Evolutionary conservation across 2,329 filamentous ascomycete species (phyloP).

Genomic region (Leptosphaerulina australis): DNA sequence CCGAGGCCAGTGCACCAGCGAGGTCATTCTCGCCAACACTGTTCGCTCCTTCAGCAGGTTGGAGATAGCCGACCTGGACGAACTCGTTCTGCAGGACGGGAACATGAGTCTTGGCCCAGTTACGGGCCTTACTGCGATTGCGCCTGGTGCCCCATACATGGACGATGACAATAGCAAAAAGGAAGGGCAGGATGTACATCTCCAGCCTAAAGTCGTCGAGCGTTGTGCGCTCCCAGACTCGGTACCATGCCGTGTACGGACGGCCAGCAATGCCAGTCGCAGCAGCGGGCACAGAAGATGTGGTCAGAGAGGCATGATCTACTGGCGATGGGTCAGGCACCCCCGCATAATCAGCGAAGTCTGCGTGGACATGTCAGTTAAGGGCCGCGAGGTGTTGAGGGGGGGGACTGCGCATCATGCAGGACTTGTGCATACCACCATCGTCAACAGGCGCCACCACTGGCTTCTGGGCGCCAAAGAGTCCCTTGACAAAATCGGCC

Average conservation of each 20-base stretch:
- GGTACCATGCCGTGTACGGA: constrained; percentile 95
- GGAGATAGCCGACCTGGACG: constrained; percentile 78
- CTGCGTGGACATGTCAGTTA: constrained; percentile 55
- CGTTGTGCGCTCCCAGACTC: constrained; percentile 87
- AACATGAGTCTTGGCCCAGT: constrained; percentile 79
- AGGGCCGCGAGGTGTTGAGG: constrained; percentile 18
- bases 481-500: constrained; percentile 66
- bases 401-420: constrained; percentile 10
- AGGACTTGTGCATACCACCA: constrained; percentile 65
- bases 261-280: constrained; percentile 52
- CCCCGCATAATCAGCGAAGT: constrained; percentile 92
- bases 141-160: constrained; percentile 80
- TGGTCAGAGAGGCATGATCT: constrained; percentile 53
- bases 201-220: constrained; percentile 86
- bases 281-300: constrained; percentile 39
- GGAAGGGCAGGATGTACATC: constrained; percentile 76
- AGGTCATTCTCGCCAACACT: constrained; percentile 50
- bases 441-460: constrained; percentile 64
- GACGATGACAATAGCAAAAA: constrained; percentile 74
- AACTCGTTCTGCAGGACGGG: constrained; percentile 80
- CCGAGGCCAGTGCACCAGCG: constrained; percentile 48
- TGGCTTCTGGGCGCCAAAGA: constrained; percentile 72
- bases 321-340: constrained; percentile 69
- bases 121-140: constrained; percentile 79
- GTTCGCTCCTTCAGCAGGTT: constrained; percentile 54